Base-by-base conservation (phyloP, 345 rosid genomes). In the Salix purpurea region DNA sequence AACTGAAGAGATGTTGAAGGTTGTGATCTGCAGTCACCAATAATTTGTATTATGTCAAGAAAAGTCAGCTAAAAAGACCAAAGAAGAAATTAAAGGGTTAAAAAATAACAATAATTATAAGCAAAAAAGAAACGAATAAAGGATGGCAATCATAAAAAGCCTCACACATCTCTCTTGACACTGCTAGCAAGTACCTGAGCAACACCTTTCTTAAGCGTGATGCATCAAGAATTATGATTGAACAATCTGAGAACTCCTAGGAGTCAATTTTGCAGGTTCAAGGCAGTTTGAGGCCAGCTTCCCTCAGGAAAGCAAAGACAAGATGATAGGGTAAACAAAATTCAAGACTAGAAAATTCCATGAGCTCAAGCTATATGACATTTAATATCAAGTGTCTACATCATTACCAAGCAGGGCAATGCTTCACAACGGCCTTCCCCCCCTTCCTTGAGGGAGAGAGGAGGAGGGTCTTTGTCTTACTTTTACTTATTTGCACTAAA, bases 1-100 rank as follows among this genome's bases (percentile, higher is more conserved):
- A 70, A 89, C 93, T 74, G 80, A 76, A 52, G 90, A 89, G 77
- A 91, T 87, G 78, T 91, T 82, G 65, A 89, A 89, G 65, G 96
- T 91, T 26, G 87, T 90, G 65, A 91, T 81, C 94, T 91, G 91
- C 84, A 82, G 46, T 66, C 66, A 69, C 46, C 81, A 81, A 78
- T 37, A 50, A 30, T 62, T 60, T 58, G 26, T 9, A 56, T 13
- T 3, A 24, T n/a, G 62, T 77, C 18, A 42, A 42, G 61, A 2
- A 7, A 72, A 36, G 14, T 30, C 42, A n/a, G 50, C 9, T 28
- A 6, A 48, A 28, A 37, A 26, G 26, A 4, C 28, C 9, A 56
- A n/a, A 18, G 34, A 52, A 13, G 48, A 56, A 56, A 18, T 2
- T 0, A 58, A 10, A 50, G 14, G 40, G 28, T 42, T 39, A 24